Conservation (phyloP, 192 early-diverging fungal genomes). For the Helicostylum pulchrum region DNA sequence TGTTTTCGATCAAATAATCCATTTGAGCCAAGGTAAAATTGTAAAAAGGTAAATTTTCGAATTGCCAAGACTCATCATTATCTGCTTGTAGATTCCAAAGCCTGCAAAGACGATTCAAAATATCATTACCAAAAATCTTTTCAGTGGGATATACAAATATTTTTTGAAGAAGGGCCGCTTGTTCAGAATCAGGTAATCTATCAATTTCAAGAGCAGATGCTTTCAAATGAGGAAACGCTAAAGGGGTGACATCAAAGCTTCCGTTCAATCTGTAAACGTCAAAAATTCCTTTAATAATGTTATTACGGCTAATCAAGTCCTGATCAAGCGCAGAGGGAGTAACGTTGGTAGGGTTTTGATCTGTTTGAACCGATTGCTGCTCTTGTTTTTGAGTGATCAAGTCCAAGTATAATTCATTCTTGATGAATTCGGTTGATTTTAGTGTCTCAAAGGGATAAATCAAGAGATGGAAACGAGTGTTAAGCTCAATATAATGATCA, state of each 20-base stretch:
- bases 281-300: background rate
- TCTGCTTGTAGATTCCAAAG: background rate
- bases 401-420: constrained; percentile 4
- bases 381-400: background rate
- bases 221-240: background rate
- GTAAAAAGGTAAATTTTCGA: background rate
- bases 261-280: background rate
- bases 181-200: background rate
- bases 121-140: background rate
- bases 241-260: too few species aligned
- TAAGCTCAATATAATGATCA: background rate
- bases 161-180: background rate
- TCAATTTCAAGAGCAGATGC: background rate
- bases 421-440: constrained; percentile 7
- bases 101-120: background rate
- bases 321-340: constrained; percentile 1
- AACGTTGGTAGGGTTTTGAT: background rate
- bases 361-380: background rate
- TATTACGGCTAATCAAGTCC: constrained; percentile 2
- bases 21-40: constrained; percentile 20
- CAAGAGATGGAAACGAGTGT: constrained; percentile 20
- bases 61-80: background rate
- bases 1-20: constrained; percentile 4
- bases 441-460: constrained; percentile 15
- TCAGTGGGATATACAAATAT: background rate